phyloP scores from a whole-genome alignment of 495 filamentous ascomycete genomes.

The Hypoxylon fragiforme region DNA sequence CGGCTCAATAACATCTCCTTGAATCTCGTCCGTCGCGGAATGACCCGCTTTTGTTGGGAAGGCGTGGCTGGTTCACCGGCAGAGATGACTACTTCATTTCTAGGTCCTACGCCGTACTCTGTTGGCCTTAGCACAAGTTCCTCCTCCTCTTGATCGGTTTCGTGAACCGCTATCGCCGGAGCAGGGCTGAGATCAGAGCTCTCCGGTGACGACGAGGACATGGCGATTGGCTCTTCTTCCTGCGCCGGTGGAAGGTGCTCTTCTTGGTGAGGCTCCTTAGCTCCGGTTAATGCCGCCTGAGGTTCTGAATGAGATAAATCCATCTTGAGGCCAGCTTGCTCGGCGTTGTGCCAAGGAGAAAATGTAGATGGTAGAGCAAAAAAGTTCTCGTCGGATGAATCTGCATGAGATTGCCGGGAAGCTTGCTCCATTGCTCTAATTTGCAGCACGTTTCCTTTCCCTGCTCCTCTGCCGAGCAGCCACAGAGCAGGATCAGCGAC shows the following conservation, averaged over 20 bases:
- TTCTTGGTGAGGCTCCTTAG: not conserved
- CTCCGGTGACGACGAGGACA: not conserved
- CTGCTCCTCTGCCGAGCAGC: too few relatives aligned
- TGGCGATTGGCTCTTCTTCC: slow-evolving; percentile 1
- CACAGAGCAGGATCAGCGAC: slow-evolving; percentile 18
- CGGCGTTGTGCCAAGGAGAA: slow-evolving; percentile 21
- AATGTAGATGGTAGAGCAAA: slow-evolving; percentile 30
- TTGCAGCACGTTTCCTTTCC: not conserved
- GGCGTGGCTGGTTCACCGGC: not conserved
- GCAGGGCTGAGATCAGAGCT: not conserved
- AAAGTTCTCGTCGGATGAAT: slow-evolving; percentile 5
- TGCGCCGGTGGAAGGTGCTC: not conserved
- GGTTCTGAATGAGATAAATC: slow-evolving; percentile 4
- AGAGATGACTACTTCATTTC: slow-evolving; percentile 20
- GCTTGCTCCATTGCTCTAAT: slow-evolving; percentile 18
- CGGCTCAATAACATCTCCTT: slow-evolving; percentile 23
- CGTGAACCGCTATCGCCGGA: not conserved
- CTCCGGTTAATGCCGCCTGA: slow-evolving; percentile 4
- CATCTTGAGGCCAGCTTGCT: slow-evolving; percentile 2
- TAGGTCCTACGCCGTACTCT: slow-evolving; percentile 12
- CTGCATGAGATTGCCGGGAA: not conserved
- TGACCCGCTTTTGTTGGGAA: not conserved
- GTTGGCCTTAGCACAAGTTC: slow-evolving; percentile 7
- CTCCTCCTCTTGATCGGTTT: not conserved
- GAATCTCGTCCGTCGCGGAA: slow-evolving; percentile 16